phyloP scores from a whole-genome alignment of 2,329 filamentous ascomycete genomes.

The Hypocrella siamensis region DNA sequence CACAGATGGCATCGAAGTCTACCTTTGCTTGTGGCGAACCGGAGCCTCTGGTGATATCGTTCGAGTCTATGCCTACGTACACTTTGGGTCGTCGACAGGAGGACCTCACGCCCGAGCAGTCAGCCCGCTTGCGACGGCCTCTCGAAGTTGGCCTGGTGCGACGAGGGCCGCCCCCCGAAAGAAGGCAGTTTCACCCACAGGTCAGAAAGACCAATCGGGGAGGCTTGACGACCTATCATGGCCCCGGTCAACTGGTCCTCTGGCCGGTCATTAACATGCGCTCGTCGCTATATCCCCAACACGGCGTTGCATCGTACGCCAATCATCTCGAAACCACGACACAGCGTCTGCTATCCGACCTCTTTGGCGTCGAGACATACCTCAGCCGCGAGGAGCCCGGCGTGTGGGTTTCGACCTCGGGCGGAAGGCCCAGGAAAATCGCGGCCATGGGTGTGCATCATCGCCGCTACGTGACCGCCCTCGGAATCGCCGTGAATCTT shows the following conservation, averaged over 20 bases:
- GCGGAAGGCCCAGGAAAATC: conserved; percentile 47
- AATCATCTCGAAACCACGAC: conserved; percentile 63
- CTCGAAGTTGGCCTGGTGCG: conserved; percentile 15
- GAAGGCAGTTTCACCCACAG: conserved; percentile 32
- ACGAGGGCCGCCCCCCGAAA: conserved; percentile 13
- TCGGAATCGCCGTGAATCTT: conserved; percentile 75
- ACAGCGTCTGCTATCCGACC: conserved; percentile 41
- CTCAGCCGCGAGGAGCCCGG: conserved; percentile 63
- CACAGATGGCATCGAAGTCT: conserved; percentile 5
- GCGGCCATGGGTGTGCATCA: conserved; percentile 88
- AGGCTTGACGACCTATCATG: conserved; percentile 88
- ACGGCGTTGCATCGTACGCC: conserved; percentile 65
- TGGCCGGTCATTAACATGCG: conserved; percentile 82
- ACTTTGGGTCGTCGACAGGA: conserved; percentile 76
- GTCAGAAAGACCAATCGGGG: conserved; percentile 64
- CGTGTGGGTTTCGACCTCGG: conserved; percentile 48
- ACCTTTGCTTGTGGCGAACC: conserved; percentile 27
- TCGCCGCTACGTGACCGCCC: conserved; percentile 64
- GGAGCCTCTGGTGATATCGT: conserved; percentile 58
- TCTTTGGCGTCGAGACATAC: conserved; percentile 42
- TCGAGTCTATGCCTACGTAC: conserved; percentile 70
- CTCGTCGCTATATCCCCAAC: conserved; percentile 32
- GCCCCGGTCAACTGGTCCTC: conserved; percentile 81
- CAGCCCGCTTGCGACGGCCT: conserved; percentile 24
- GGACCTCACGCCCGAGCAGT: conserved; percentile 28